Percentiles rank a stretch among this genome's conserved stretches.
These are phyloP conservation scores for Rhodotorula sp. DNA, from an alignment of 1,284 basidiomycete species.

Conservation along the genomic window DNA sequence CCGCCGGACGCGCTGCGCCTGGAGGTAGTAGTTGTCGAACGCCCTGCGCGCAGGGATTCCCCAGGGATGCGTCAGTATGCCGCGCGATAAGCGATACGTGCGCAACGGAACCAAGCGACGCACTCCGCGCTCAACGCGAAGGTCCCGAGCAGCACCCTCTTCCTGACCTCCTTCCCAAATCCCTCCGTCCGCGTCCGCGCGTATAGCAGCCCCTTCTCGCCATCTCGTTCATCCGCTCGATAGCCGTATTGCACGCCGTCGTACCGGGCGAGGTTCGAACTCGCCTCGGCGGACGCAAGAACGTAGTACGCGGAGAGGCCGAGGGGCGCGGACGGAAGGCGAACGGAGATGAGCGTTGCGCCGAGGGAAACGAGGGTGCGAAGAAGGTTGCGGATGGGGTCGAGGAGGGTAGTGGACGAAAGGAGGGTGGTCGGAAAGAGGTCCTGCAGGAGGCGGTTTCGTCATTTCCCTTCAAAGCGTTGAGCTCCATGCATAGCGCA, in stretches of 20 bases:
- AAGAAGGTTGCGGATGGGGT: constrained; percentile 59
- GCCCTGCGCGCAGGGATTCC: constrained; percentile 59
- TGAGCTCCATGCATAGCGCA: too few relatives aligned
- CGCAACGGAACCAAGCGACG: constrained; percentile 47
- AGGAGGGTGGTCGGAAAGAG: constrained; percentile 68
- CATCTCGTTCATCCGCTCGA: not conserved
- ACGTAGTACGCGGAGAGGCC: constrained; percentile 94
- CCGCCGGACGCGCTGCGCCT: constrained; percentile 79
- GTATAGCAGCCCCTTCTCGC: constrained; percentile 39
- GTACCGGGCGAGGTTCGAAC: constrained; percentile 87
- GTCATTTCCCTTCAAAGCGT: too few relatives aligned
- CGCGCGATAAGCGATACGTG: too few relatives aligned
- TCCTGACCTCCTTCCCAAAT: constrained; percentile 84
- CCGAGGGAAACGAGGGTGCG: constrained; percentile 60
- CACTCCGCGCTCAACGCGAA: constrained; percentile 90
- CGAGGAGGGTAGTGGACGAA: constrained; percentile 53
- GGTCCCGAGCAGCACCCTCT: constrained; percentile 86
- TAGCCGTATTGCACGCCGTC: constrained; percentile 70
- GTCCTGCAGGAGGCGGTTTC: constrained; percentile 66
- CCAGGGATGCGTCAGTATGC: not conserved
- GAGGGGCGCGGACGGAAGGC: constrained; percentile 73
- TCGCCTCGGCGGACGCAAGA: constrained; percentile 89
- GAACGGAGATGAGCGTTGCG: constrained; percentile 71
- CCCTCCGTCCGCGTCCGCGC: constrained; percentile 56
- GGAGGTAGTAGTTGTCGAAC: constrained; percentile 94